Evolutionary conservation across 306 rosid genomes (phyloP).

Genomic region (Delonix regia): DNA sequence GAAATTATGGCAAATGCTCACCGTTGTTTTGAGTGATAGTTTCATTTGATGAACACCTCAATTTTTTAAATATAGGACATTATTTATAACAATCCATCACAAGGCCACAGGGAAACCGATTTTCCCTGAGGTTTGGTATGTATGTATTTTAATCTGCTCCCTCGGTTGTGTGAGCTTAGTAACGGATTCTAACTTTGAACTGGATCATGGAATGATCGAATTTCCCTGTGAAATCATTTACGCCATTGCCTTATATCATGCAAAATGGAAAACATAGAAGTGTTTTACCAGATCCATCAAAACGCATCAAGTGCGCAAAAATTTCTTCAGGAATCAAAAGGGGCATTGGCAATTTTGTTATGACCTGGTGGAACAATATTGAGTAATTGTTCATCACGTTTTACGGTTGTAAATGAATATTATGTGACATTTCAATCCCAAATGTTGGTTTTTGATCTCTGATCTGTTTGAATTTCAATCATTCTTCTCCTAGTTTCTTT

Average conservation of each 20-base stretch:
- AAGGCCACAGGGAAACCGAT: constrained; percentile 1
- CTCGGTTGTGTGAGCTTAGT: neutral
- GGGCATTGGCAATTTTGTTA: neutral
- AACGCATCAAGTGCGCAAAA: neutral
- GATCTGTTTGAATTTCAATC: neutral
- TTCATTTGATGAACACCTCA: constrained; percentile 10
- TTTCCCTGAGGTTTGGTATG: constrained; percentile 25
- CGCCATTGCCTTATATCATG: neutral
- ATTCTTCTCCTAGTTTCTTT: neutral
- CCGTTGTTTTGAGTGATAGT: constrained; percentile 11
- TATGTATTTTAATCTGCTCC: neutral
- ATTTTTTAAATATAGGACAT: constrained; percentile 9
- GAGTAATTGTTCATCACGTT: neutral
- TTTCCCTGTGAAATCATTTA: neutral
- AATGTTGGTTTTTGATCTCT: neutral
- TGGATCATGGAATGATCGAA: neutral
- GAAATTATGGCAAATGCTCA: constrained; percentile 1
- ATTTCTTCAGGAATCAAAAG: neutral
- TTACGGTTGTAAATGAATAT: neutral
- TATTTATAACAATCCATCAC: constrained; percentile 9
- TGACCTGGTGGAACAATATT: neutral
- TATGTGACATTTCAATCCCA: neutral
- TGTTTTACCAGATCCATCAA: neutral
- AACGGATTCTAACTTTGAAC: neutral
- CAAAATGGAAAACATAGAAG: neutral